Base-by-base conservation (phyloP, 176 grass and related monocot genomes). In the Triticum turgidum region DNA sequence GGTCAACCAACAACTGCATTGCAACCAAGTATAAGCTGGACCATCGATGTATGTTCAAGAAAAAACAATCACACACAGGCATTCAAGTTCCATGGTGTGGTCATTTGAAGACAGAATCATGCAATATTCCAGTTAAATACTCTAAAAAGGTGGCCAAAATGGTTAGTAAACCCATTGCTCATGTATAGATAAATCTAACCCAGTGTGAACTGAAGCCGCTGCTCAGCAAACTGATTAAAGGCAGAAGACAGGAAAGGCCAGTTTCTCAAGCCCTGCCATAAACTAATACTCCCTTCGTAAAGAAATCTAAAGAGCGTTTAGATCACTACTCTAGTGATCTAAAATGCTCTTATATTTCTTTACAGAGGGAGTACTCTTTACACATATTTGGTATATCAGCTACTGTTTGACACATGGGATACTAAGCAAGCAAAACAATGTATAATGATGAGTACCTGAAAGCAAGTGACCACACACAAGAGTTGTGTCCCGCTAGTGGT, bases 391-490 rank as follows among this genome's bases (percentile, higher is more conserved):
- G 33, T 27, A 27, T 11, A 79, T 49, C 5, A 58, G 37, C 62
- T 61, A 37, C 5, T 61, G 7, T 62, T 81, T 88, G 10, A n/a
- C 47, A 76, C 34, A 51, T 61, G 49, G 70, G 21, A 61, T 70
- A 52, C 35, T 78, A 77, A 42, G 14, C 22, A 73, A 81, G 18
- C 6, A 52, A 27, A 73, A 73, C 68, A 81, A 24, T 72, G 66
- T 37, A 72, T 32, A 32, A 44, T 59, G 22, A 32, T 74, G 56
- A 80, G 58, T 82, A 98, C 96, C 93, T 98, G 92, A 96, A 98
- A 89, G 88, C 90, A 88, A 98, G 93, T 84, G 93, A 88, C 96
- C 96, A 96, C 51, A 54, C 51, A 85, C 91, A 96, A 33, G 93
- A 98, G 79, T 66, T 92, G 64, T 98, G 96, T 54, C 92, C 96